phyloP scores from a whole-genome alignment of 139 green algal species.

The Medakamo hakoo region DNA sequence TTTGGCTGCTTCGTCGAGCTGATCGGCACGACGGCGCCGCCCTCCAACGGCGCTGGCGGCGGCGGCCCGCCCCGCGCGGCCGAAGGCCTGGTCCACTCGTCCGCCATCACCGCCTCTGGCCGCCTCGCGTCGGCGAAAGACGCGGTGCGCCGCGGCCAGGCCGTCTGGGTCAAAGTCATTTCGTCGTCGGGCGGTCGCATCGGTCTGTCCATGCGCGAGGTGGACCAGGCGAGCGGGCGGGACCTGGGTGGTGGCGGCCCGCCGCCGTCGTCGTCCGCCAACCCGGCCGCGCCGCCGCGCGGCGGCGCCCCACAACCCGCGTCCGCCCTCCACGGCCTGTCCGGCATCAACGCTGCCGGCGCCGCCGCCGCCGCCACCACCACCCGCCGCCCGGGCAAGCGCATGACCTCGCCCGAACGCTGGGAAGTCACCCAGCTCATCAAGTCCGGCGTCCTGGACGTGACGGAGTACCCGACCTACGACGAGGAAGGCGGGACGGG shows the following conservation, averaged over 20 bases:
- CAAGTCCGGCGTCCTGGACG: conserved; percentile 65
- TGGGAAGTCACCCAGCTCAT: conserved; percentile 40
- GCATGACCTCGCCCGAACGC: conserved; percentile 33
- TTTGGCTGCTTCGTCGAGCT: conserved; percentile 96
- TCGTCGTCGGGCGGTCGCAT: conserved; percentile 38
- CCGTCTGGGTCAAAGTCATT: conserved; percentile 78
- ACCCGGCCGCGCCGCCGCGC: conserved; percentile 12
- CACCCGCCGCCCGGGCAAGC: conserved; percentile 11
- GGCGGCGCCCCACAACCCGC: background rate
- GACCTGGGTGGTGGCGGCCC: conserved; percentile 30
- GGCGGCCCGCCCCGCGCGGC: conserved; percentile 35
- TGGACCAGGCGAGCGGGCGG: conserved; percentile 78
- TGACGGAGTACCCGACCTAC: conserved; percentile 78
- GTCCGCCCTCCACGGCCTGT: conserved; percentile 51
- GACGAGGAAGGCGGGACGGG: conserved; percentile 40
- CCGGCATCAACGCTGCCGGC: conserved; percentile 42
- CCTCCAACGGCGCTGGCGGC: background rate
- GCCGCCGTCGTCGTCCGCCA: conserved; percentile 10
- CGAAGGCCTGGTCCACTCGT: conserved; percentile 91
- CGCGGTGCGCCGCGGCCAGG: conserved; percentile 17
- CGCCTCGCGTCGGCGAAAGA: conserved; percentile 19
- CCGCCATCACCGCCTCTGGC: conserved; percentile 51
- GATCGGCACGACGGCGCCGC: conserved; percentile 3
- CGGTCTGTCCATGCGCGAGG: conserved; percentile 78
- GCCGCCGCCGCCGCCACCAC: conserved; percentile 3